Percentiles rank a stretch among this genome's conserved stretches.
phyloP scores from a whole-genome alignment of 2,329 filamentous ascomycete species.

The Pseudocercospora macadamiae region DNA sequence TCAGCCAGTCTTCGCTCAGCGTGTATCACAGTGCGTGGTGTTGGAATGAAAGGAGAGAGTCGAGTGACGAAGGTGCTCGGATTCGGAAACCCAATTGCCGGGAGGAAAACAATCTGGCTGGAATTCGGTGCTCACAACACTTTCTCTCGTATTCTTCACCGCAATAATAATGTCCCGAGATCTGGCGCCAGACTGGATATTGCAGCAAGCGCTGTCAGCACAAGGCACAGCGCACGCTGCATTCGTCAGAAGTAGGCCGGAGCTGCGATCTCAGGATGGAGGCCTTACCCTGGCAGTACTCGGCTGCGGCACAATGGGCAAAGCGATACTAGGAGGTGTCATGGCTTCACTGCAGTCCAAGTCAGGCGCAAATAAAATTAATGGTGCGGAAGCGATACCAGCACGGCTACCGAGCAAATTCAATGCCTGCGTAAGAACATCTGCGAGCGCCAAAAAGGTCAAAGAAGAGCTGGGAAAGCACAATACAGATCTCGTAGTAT shows the following conservation, averaged over 20 bases:
- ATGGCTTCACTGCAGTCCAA: conserved; percentile 66
- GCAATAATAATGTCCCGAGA: conserved; percentile 32
- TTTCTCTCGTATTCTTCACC: no score
- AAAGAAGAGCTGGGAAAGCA: conserved; percentile 67
- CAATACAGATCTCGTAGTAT: conserved; percentile 64
- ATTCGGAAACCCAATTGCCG: no score
- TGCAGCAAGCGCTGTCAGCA: conserved; percentile 33
- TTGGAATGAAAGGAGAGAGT: no score
- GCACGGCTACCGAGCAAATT: conserved; percentile 70
- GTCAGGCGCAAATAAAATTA: conserved; percentile 35
- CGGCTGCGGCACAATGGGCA: conserved; percentile 87
- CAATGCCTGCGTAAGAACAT: conserved; percentile 76
- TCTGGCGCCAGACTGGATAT: conserved; percentile 37
- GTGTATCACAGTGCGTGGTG: no score
- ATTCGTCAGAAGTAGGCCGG: conserved; percentile 26
- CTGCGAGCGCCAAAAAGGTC: conserved; percentile 69
- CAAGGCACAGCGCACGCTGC: conserved; percentile 32
- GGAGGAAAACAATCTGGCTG: no score
- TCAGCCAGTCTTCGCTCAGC: no score
- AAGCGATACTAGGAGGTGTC: conserved; percentile 80
- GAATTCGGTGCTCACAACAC: no score
- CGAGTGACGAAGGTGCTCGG: no score
- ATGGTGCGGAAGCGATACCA: neutral
- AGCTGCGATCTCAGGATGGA: conserved; percentile 23
- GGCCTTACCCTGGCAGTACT: conserved; percentile 75